Percentiles rank a stretch among this genome's conserved stretches.
Conservation (phyloP, 1,284 basidiomycete genomes). For the Microbotryum saponariae region DNA sequence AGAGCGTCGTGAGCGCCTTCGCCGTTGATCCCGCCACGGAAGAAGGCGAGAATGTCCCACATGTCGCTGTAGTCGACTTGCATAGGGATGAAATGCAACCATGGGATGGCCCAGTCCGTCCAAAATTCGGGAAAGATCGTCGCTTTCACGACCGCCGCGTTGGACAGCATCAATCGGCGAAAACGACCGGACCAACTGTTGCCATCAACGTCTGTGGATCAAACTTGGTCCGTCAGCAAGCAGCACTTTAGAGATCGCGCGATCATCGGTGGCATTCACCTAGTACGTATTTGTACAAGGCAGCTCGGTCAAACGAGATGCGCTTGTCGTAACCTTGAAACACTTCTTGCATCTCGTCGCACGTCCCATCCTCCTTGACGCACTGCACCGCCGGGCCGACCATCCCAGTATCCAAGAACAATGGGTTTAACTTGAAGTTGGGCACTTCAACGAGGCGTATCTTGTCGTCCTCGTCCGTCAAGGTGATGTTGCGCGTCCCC, state of each 20-base stretch:
- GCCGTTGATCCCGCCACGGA: constrained; percentile 44
- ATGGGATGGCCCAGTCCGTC: constrained; percentile 33
- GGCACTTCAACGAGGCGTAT: constrained; percentile 21
- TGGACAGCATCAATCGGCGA: constrained; percentile 39
- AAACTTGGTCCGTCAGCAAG: neutral
- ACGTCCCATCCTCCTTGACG: constrained; percentile 33
- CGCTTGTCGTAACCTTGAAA: constrained; percentile 34
- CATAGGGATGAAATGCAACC: constrained; percentile 40
- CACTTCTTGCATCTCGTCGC: constrained; percentile 29
- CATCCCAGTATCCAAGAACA: constrained; percentile 35
- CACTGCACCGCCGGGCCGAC: constrained; percentile 36
- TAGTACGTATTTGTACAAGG: constrained; percentile 32
- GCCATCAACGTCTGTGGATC: constrained; percentile 42
- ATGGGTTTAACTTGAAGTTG: constrained; percentile 30
- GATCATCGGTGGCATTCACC: constrained; percentile 6
- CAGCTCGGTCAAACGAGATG: constrained; percentile 30
- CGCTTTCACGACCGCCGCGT: constrained; percentile 35
- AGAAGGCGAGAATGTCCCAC: constrained; percentile 54
- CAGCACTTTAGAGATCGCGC: too few relatives aligned
- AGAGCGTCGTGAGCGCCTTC: constrained; percentile 35
- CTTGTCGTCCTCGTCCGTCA: constrained; percentile 27
- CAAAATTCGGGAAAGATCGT: constrained; percentile 37
- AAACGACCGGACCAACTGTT: constrained; percentile 42
- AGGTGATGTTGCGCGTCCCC: constrained; percentile 23
- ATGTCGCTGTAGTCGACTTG: constrained; percentile 45